Evolutionary conservation across 257 asterid species (phyloP).

Genomic region (Agastache rugosa): DNA sequence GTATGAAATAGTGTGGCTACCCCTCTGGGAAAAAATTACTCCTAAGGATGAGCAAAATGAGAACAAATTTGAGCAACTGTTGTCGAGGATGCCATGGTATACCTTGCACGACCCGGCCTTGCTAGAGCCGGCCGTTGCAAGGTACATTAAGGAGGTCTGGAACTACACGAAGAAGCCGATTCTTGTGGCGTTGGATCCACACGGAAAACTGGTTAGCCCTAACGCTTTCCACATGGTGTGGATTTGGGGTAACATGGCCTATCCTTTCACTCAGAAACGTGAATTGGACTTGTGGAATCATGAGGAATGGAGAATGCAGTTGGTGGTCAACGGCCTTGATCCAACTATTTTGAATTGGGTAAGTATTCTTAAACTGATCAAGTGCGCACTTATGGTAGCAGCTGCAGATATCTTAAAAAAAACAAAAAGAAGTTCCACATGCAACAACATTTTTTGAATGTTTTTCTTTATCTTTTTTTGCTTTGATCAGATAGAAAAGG

Average conservation of each 20-base stretch:
- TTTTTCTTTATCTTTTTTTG: background rate
- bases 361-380: slow-evolving; percentile 21
- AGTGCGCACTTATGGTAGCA: no score
- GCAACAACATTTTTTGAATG: no score
- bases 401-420: no score
- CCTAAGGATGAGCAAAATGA: slow-evolving; percentile 49
- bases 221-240: slow-evolving; percentile 76
- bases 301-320: slow-evolving; percentile 67
- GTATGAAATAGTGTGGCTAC: slow-evolving; percentile 85
- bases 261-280: slow-evolving; percentile 60
- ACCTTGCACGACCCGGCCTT: slow-evolving; percentile 63
- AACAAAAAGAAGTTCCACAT: no score
- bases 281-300: slow-evolving; percentile 66
- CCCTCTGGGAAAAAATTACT: slow-evolving; percentile 49
- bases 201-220: slow-evolving; percentile 58
- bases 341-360: slow-evolving; percentile 63
- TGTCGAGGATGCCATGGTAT: slow-evolving; percentile 80
- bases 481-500: slow-evolving; percentile 48
- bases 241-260: slow-evolving; percentile 85
- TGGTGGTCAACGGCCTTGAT: slow-evolving; percentile 70
- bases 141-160: slow-evolving; percentile 70
- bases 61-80: slow-evolving; percentile 50
- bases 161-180: slow-evolving; percentile 69
- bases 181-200: slow-evolving; percentile 76
- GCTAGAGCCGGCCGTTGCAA: slow-evolving; percentile 68